phyloP scores from a whole-genome alignment of 2,329 filamentous ascomycete species.

The Elsinoe fawcettii region DNA sequence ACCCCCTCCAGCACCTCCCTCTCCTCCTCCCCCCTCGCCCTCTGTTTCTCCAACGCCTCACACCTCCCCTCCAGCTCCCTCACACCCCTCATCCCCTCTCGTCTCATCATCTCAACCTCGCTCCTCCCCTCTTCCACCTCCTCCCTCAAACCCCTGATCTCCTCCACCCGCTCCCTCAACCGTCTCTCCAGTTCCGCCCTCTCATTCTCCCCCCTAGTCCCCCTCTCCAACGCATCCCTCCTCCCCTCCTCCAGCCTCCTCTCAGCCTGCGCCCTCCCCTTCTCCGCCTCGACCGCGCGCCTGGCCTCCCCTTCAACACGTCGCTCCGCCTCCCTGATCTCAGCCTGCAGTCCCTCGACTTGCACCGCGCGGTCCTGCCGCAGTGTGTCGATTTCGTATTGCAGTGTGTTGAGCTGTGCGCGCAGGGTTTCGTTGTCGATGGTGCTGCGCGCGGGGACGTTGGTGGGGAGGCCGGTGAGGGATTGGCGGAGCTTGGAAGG shows the following conservation, averaged over 20 bases:
- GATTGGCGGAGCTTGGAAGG: neutral
- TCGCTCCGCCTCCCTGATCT: constrained; percentile 69
- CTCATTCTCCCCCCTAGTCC: constrained; percentile 49
- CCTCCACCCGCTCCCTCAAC: constrained; percentile 53
- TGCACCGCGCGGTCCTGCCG: constrained; percentile 82
- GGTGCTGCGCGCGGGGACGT: constrained; percentile 26
- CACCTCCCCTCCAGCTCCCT: constrained; percentile 56
- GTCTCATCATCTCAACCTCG: constrained; percentile 59
- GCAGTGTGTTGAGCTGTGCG: constrained; percentile 78
- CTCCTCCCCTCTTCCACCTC: constrained; percentile 77
- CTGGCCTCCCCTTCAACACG: constrained; percentile 83
- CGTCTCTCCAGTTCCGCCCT: constrained; percentile 48
- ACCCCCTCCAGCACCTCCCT: constrained; percentile 48
- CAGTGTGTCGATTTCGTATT: constrained; percentile 77
- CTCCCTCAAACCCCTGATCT: constrained; percentile 66
- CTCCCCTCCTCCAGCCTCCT: constrained; percentile 49
- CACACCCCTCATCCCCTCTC: constrained; percentile 54
- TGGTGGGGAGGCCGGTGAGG: constrained; percentile 6
- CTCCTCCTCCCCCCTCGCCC: constrained; percentile 54
- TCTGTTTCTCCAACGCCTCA: constrained; percentile 46
- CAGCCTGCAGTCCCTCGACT: constrained; percentile 70
- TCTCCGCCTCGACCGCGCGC: constrained; percentile 51
- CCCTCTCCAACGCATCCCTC: constrained; percentile 48
- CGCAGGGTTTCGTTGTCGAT: constrained; percentile 67
- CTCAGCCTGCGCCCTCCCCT: constrained; percentile 41